Evolutionary conservation across 2,329 filamentous ascomycete genomes (phyloP).

Genomic region (Monosporascus ibericus): DNA sequence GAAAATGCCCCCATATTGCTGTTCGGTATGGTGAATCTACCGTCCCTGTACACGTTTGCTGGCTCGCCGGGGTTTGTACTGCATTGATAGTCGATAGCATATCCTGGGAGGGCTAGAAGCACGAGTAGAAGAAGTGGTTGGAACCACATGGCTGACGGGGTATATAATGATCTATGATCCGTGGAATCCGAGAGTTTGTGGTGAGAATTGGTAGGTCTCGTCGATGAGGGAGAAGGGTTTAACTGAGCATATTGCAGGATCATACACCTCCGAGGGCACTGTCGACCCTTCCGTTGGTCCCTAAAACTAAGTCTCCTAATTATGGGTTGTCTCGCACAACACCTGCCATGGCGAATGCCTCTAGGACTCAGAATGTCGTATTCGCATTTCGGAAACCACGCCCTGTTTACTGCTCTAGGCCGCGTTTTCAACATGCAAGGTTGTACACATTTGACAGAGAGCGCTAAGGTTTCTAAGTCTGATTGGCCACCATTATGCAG

Average conservation of each 20-base stretch:
- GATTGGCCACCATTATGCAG: not conserved
- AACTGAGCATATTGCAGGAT: not conserved
- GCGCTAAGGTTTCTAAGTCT: not conserved
- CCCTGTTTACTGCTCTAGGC: not conserved
- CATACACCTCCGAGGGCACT: not conserved
- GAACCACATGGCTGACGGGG: not conserved
- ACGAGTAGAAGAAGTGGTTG: not conserved
- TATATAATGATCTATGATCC: not conserved
- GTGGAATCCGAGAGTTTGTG: not conserved
- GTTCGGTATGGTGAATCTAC: constrained; percentile 1
- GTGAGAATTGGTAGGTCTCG: not conserved
- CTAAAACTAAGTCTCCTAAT: not conserved
- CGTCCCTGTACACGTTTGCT: not conserved
- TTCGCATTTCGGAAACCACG: not conserved
- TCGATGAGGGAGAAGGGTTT: not conserved
- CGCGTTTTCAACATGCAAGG: not conserved
- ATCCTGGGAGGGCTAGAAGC: not conserved
- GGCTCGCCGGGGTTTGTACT: not conserved
- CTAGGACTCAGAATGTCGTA: not conserved
- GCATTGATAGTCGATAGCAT: not conserved
- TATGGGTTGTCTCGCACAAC: not conserved
- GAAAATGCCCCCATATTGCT: not conserved
- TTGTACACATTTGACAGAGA: not conserved
- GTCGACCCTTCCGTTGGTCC: not conserved
- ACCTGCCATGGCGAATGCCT: not conserved